Evolutionary conservation across 2,329 filamentous ascomycete genomes (phyloP).

Genomic region (Penicillium frequentans): DNA sequence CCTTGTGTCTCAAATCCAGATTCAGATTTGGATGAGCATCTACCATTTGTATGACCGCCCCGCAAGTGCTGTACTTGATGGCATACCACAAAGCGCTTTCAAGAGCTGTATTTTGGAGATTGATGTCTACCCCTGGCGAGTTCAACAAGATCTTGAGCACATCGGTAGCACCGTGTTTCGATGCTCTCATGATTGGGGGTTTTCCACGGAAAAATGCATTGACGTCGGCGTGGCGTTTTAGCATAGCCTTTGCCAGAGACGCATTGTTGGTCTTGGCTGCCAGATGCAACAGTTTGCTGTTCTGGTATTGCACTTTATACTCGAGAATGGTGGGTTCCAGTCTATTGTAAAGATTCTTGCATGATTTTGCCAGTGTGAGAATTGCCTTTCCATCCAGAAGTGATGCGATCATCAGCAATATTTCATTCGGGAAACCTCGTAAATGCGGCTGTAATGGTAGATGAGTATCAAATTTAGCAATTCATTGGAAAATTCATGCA

Average conservation of each 20-base stretch:
- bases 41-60: background rate
- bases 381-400: background rate
- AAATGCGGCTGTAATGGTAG: background rate
- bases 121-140: background rate
- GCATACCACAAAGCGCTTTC: constrained; percentile 3
- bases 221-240: background rate
- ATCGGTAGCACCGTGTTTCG: background rate
- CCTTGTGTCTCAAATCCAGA: background rate
- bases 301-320: background rate
- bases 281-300: background rate
- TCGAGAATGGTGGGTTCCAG: background rate
- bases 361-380: background rate
- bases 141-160: constrained; percentile 1
- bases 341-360: background rate
- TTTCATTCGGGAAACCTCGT: background rate
- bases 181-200: constrained; percentile 1
- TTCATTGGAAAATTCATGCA: background rate
- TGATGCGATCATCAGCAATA: background rate
- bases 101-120: background rate
- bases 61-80: background rate
- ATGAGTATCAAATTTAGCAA: background rate
- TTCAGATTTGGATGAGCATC: background rate
- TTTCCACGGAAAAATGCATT: constrained; percentile 1
- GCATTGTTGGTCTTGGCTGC: background rate
- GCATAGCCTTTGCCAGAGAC: background rate